These are phyloP conservation scores for Sherardia arvensis DNA, from an alignment of 257 asterid species.

Conservation along the genomic window DNA sequence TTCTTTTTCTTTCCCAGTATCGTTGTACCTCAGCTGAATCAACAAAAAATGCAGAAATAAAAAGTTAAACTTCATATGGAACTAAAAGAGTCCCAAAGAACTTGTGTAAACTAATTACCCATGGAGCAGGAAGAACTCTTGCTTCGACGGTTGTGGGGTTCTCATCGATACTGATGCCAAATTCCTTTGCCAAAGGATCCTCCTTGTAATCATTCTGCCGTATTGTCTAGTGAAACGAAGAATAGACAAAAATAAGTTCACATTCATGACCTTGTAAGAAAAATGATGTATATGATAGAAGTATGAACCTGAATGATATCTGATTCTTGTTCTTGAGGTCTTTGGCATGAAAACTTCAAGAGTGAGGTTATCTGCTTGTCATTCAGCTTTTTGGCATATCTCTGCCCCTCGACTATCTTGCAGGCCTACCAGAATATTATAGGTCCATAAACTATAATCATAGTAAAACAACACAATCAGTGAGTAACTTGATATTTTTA, in stretches of 20 bases:
- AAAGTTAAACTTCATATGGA: not conserved
- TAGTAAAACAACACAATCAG: not conserved
- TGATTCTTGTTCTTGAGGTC: conserved; percentile 23
- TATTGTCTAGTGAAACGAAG: conserved; percentile 14
- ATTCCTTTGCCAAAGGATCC: conserved; percentile 22
- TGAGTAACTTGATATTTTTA: not conserved
- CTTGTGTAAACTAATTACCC: conserved; percentile 14
- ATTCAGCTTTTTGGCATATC: conserved; percentile 25
- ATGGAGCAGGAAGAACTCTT: conserved; percentile 29
- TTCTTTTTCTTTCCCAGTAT: conserved; percentile 24
- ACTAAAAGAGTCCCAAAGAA: not conserved
- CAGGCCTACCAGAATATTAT: conserved; percentile 16
- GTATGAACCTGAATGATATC: conserved; percentile 19
- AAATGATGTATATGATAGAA: not conserved
- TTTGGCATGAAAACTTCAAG: conserved; percentile 27
- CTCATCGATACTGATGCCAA: conserved; percentile 20
- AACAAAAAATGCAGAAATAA: not conserved
- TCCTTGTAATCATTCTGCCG: conserved; percentile 22
- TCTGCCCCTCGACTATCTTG: conserved; percentile 27
- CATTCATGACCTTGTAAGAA: not conserved
- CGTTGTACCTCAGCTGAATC: conserved; percentile 22
- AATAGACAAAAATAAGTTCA: not conserved
- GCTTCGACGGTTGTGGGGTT: conserved; percentile 25
- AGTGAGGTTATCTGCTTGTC: conserved; percentile 29
- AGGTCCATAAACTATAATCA: not conserved